phyloP scores from a whole-genome alignment of 495 filamentous ascomycete genomes.

The Jackrogersella minutella region DNA sequence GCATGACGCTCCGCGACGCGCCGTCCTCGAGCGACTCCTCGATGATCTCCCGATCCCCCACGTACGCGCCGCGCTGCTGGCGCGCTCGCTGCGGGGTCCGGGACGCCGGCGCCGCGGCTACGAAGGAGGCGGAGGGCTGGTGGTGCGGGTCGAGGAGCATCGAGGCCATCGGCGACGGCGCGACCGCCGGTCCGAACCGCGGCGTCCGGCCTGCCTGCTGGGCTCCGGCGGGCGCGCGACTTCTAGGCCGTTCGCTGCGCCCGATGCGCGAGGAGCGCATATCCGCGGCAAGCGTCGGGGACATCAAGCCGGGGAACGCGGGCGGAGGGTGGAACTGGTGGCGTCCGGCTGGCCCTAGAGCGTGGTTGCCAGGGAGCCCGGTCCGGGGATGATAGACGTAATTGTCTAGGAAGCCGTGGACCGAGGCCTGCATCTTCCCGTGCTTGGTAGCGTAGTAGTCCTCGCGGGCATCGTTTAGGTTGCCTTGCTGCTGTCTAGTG shows the following conservation, averaged over 20 bases:
- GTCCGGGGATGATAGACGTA: slow-evolving; percentile 75
- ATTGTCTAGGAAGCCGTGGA: slow-evolving; percentile 90
- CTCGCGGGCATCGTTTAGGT: slow-evolving; percentile 70
- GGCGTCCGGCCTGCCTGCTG: slow-evolving; percentile 39
- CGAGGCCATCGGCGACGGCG: slow-evolving; percentile 69
- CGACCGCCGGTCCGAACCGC: slow-evolving; percentile 46
- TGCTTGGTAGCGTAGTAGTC: slow-evolving; percentile 96
- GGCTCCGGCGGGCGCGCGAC: slow-evolving; percentile 24
- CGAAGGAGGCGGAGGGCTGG: slow-evolving; percentile 69
- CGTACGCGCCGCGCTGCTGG: slow-evolving; percentile 53
- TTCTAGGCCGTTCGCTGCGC: slow-evolving; percentile 52
- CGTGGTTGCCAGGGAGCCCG: slow-evolving; percentile 57
- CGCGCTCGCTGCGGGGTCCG: slow-evolving; percentile 55
- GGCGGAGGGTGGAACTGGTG: slow-evolving; percentile 83
- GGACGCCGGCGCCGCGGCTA: slow-evolving; percentile 30
- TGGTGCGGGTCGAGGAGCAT: slow-evolving; percentile 88
- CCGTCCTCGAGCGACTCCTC: slow-evolving; percentile 58
- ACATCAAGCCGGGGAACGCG: slow-evolving; percentile 73
- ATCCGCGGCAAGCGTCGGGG: slow-evolving; percentile 65
- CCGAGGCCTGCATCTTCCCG: slow-evolving; percentile 95
- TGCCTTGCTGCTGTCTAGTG: slow-evolving; percentile 49
- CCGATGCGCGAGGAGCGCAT: slow-evolving; percentile 60
- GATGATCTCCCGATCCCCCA: slow-evolving; percentile 53
- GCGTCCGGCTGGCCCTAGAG: slow-evolving; percentile 53
- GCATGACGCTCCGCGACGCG: slow-evolving; percentile 73